These are phyloP conservation scores for Stachybotrys chlorohalonatus DNA, from an alignment of 2,329 filamentous ascomycete genomes.

Conservation along the genomic window DNA sequence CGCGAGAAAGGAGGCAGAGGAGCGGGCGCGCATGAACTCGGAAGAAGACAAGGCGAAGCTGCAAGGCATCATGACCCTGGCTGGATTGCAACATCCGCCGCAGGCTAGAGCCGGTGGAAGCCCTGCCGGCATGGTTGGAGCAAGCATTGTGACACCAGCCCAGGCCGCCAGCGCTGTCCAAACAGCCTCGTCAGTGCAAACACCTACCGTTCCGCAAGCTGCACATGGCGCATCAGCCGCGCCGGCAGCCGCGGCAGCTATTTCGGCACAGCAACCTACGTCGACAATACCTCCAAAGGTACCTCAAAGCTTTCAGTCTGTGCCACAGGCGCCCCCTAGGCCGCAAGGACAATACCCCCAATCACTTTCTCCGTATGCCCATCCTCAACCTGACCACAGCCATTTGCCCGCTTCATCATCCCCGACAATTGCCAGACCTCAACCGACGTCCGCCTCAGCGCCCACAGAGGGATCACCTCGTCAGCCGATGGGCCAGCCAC, in stretches of 20 bases:
- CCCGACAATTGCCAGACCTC: not conserved
- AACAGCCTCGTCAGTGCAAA: constrained; percentile 8
- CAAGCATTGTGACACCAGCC: constrained; percentile 23
- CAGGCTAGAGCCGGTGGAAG: constrained; percentile 15
- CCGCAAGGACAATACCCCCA: constrained; percentile 7
- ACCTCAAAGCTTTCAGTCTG: constrained; percentile 20
- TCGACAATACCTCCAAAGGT: constrained; percentile 11
- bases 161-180: constrained; percentile 20
- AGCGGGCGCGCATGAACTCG: constrained; percentile 48
- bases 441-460: not conserved
- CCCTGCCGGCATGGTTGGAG: constrained; percentile 14
- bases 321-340: constrained; percentile 15
- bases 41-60: constrained; percentile 51
- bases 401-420: constrained; percentile 1
- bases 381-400: constrained; percentile 15
- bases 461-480: not conserved
- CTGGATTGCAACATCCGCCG: constrained; percentile 37
- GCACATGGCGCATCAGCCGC: constrained; percentile 4
- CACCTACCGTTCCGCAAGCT: constrained; percentile 8
- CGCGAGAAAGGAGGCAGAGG: constrained; percentile 59
- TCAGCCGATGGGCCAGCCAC: not conserved
- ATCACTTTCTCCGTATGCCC: not conserved
- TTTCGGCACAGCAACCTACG: constrained; percentile 7
- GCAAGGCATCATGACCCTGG: constrained; percentile 50
- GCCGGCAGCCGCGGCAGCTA: not conserved